phyloP scores from a whole-genome alignment of 331 rosid species.

The Erythrophleum ivorense region DNA sequence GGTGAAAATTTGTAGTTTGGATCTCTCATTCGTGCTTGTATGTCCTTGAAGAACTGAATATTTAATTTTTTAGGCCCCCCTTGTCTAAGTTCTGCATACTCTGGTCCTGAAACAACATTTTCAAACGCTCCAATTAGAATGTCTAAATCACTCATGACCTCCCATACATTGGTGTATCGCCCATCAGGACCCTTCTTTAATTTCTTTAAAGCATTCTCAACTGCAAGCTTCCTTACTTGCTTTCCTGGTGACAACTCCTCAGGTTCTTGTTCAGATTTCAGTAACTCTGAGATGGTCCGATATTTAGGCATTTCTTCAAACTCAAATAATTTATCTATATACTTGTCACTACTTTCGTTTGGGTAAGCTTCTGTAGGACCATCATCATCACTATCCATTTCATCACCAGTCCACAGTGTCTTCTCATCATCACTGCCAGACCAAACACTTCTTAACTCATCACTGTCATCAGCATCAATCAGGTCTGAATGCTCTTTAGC shows the following conservation, averaged over 20 bases:
- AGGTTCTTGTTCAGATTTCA: conserved; percentile 81
- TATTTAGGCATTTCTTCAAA: conserved; percentile 87
- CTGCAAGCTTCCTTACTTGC: conserved; percentile 87
- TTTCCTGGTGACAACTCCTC: conserved; percentile 91
- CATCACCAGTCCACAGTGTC: conserved; percentile 92
- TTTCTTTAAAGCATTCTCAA: conserved; percentile 86
- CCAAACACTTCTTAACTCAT: conserved; percentile 87
- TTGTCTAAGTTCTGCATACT: conserved; percentile 82
- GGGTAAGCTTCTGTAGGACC: conserved; percentile 86
- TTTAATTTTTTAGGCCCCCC: conserved; percentile 82
- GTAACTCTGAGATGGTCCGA: conserved; percentile 67
- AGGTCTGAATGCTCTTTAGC: conserved; percentile 77
- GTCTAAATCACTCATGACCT: conserved; percentile 88
- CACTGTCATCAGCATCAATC: conserved; percentile 86
- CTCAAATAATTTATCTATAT: conserved; percentile 84
- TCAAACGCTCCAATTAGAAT: conserved; percentile 90
- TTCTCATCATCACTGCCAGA: conserved; percentile 92
- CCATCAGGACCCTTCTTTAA: conserved; percentile 92
- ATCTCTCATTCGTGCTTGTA: conserved; percentile 57
- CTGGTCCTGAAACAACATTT: conserved; percentile 86
- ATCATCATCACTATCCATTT: conserved; percentile 82
- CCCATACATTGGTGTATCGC: conserved; percentile 79
- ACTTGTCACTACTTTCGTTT: conserved; percentile 78
- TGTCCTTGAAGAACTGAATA: conserved; percentile 59
- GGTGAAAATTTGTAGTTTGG: conserved; percentile 79